phyloP scores from a whole-genome alignment of 768 basidiomycete species.

The Strobilomyces dryophilus region DNA sequence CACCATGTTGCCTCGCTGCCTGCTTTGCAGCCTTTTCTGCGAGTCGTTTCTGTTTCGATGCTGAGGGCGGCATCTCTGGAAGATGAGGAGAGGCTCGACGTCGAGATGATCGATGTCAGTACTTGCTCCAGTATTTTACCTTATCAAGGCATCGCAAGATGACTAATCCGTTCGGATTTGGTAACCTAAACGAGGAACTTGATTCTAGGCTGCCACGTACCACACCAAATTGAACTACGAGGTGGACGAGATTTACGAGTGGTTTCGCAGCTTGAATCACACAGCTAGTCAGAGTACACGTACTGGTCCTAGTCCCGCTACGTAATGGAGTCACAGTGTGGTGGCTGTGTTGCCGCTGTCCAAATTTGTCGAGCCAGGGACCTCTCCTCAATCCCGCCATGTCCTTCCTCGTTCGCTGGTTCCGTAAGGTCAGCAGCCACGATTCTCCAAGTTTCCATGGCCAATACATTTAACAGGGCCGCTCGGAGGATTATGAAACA shows the following conservation, averaged over 20 bases:
- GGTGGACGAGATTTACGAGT: too few species aligned
- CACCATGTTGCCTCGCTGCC: constrained; percentile 50
- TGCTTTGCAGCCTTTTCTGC: constrained; percentile 91
- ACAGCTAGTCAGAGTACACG: too few species aligned
- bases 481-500: constrained; percentile 68
- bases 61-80: constrained; percentile 64
- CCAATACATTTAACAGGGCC: constrained; percentile 6
- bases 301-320: too few species aligned
- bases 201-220: not conserved
- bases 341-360: constrained; percentile 23
- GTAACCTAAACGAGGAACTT: not conserved
- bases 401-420: constrained; percentile 29
- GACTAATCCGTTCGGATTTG: constrained; percentile 23
- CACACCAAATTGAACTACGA: too few species aligned
- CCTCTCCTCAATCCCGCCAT: constrained; percentile 16
- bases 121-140: constrained; percentile 4
- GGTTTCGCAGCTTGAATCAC: too few species aligned
- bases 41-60: constrained; percentile 89
- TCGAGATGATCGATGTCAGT: constrained; percentile 27
- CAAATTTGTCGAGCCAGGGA: constrained; percentile 14
- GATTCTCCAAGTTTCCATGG: not conserved
- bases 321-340: not conserved
- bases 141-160: constrained; percentile 20
- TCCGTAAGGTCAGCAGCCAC: constrained; percentile 22
- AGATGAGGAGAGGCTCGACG: not conserved